Evolutionary conservation across 306 rosid species (phyloP).

Genomic region (Vachellia pachyceras): DNA sequence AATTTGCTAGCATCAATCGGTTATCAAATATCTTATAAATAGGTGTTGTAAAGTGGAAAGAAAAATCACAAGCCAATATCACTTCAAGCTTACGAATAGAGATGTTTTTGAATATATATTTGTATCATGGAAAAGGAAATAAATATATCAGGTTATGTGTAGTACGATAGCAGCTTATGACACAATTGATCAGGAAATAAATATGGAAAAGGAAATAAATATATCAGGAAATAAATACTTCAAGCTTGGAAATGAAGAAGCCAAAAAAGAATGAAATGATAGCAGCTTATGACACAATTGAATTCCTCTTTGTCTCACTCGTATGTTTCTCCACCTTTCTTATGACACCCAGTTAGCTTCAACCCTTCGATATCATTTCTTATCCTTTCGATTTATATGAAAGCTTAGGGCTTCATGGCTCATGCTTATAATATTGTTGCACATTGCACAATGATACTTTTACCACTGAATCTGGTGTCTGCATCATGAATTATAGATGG

Average conservation of each 20-base stretch:
- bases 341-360: not conserved
- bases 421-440: not conserved
- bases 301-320: not conserved
- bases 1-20: not conserved
- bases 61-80: not conserved
- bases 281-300: not conserved
- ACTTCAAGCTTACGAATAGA: not conserved
- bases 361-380: not conserved
- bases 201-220: not conserved
- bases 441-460: not conserved
- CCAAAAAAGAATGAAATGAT: not conserved
- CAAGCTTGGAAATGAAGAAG: not conserved
- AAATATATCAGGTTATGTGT: not conserved
- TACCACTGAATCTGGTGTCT: not conserved
- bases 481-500: not conserved
- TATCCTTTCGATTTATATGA: not conserved
- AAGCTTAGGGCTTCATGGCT: not conserved
- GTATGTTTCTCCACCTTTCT: not conserved
- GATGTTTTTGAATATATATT: not conserved
- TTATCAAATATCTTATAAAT: not conserved
- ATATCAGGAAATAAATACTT: too few species aligned
- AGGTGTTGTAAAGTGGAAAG: not conserved
- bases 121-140: not conserved
- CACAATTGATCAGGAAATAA: too few species aligned
- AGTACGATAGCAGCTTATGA: not conserved